Conservation (phyloP, 139 green algal species). For the Desmodesmus armatus region DNA sequence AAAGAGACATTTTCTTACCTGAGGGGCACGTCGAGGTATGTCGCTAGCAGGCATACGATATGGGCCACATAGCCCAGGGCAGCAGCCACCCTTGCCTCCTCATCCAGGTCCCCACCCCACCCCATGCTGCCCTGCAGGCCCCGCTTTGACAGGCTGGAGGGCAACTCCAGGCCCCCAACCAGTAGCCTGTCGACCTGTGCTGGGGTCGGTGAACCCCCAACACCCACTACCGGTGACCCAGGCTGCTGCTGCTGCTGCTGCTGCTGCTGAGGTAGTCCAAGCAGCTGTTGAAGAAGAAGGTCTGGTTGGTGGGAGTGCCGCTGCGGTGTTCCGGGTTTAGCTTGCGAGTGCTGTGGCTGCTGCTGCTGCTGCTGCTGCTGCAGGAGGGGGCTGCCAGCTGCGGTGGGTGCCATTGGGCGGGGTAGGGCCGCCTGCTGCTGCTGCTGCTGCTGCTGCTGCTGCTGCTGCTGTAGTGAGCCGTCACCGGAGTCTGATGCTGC, state of each 20-base stretch:
- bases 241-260: not conserved
- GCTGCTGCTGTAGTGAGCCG: not conserved
- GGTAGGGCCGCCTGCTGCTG: constrained; percentile 1
- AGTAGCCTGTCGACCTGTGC: too few species aligned
- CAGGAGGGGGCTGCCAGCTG: not conserved
- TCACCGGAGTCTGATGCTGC: not conserved
- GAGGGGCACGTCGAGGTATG: constrained; percentile 76
- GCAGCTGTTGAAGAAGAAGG: too few species aligned
- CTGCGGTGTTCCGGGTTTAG: not conserved
- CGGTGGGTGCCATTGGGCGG: not conserved
- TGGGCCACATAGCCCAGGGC: constrained; percentile 76
- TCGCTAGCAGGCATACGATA: constrained; percentile 58
- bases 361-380: not conserved
- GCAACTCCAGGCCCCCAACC: too few species aligned
- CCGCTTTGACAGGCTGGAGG: too few species aligned
- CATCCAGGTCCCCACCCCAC: constrained; percentile 53
- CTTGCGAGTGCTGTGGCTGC: not conserved
- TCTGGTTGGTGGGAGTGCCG: not conserved
- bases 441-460: constrained; percentile 34
- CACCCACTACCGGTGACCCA: not conserved
- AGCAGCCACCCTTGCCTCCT: constrained; percentile 60
- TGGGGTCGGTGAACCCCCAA: not conserved
- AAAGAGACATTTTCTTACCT: too few species aligned
- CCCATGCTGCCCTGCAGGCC: constrained; percentile 54
- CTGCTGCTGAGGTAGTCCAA: constrained; percentile 17